A percentile compares a stretch with the other conserved stretches of the same genome.
phyloP scores from a whole-genome alignment of 2,329 filamentous ascomycete species.

The Exserohilum turcica region DNA sequence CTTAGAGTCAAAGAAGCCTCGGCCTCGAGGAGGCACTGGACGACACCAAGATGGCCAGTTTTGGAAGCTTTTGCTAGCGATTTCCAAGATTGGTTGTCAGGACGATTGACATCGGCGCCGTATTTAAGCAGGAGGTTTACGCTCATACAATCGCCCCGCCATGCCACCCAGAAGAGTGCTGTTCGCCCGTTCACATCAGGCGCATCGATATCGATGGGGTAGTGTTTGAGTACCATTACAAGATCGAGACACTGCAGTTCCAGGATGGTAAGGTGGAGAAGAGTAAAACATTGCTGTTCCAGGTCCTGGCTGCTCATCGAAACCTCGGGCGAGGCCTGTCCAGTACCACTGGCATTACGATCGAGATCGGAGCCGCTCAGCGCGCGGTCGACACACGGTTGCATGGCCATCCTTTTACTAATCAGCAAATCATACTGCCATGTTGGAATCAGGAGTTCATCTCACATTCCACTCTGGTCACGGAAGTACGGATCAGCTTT shows the following conservation, averaged over 20 bases:
- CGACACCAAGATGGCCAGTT: conserved; percentile 6
- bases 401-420: not conserved
- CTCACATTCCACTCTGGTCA: conserved; percentile 8
- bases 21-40: conserved; percentile 4
- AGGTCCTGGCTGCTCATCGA: conserved; percentile 2
- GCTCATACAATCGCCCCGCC: conserved; percentile 8
- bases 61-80: conserved; percentile 11
- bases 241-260: not conserved
- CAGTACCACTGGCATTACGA: not conserved
- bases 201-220: conserved; percentile 6
- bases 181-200: conserved; percentile 13
- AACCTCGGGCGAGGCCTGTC: not conserved
- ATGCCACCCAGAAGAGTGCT: conserved; percentile 13
- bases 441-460: not conserved
- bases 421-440: not conserved
- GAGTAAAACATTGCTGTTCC: conserved; percentile 11
- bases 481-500: conserved; percentile 10
- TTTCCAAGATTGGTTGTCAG: conserved; percentile 5
- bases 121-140: conserved; percentile 8
- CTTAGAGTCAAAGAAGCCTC: not conserved
- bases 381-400: conserved; percentile 10
- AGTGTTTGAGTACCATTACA: conserved; percentile 1
- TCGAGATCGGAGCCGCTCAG: conserved; percentile 3
- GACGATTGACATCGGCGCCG: conserved; percentile 4
- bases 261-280: conserved; percentile 8